These are phyloP conservation scores for Russula olivacea DNA, from an alignment of 768 basidiomycete genomes.

Conservation along the genomic window DNA sequence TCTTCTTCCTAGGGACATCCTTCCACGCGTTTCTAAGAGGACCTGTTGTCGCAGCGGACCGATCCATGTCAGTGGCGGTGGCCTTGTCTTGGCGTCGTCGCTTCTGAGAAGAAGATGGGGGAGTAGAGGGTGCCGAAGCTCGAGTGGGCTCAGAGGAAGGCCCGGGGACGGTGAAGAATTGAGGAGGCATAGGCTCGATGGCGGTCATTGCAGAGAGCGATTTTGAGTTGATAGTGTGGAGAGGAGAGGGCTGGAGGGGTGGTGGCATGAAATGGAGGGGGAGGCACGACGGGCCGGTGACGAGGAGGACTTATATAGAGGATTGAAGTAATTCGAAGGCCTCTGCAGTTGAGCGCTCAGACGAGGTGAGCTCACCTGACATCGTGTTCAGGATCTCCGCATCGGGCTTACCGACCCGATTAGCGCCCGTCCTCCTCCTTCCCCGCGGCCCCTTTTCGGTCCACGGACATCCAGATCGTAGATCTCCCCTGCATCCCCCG, in stretches of 20 bases:
- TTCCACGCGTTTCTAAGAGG: slow-evolving; percentile 39
- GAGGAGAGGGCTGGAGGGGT: background rate
- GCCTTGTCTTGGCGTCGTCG: slow-evolving; percentile 54
- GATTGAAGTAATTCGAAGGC: no score
- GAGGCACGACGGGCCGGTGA: background rate
- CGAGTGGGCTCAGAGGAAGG: background rate
- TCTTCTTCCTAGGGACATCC: slow-evolving; percentile 88
- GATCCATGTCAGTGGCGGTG: slow-evolving; percentile 49
- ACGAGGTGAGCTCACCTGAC: slow-evolving; percentile 16
- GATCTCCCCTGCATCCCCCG: no score
- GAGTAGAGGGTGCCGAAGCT: background rate
- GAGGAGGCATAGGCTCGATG: background rate
- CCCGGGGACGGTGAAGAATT: background rate
- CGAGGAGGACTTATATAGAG: slow-evolving; percentile 6
- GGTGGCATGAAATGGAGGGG: background rate
- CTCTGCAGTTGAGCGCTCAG: no score
- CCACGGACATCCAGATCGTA: background rate
- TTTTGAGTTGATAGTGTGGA: slow-evolving; percentile 13
- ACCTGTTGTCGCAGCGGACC: slow-evolving; percentile 40
- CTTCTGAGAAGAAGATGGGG: slow-evolving; percentile 8
- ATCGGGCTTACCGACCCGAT: slow-evolving; percentile 11
- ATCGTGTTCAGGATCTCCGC: background rate
- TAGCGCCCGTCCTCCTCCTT: background rate
- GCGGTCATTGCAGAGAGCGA: slow-evolving; percentile 13
- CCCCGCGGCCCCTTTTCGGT: background rate